Percentiles rank a stretch among this genome's conserved stretches.
phyloP scores from a whole-genome alignment of 345 rosid species.

The Hibiscus tridactylites region DNA sequence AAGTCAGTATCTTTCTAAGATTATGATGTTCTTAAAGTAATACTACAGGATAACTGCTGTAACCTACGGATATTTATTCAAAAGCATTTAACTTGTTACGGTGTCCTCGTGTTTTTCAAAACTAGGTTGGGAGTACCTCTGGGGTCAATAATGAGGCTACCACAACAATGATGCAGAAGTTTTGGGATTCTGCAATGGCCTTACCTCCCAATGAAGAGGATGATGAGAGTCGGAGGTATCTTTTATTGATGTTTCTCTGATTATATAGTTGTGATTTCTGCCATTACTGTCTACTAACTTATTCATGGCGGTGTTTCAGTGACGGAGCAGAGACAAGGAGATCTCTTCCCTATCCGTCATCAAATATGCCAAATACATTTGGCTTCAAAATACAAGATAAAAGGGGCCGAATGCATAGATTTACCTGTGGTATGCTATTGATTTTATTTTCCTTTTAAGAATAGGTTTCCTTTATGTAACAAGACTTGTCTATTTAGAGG shows the following conservation, averaged over 20 bases:
- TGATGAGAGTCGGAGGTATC: slow-evolving; percentile 73
- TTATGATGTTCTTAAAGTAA: slow-evolving; percentile 6
- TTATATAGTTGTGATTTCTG: slow-evolving; percentile 9
- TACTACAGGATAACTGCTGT: not conserved
- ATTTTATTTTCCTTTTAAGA: not conserved
- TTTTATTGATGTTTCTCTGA: slow-evolving; percentile 9
- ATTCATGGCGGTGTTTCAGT: slow-evolving; percentile 36
- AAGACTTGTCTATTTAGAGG: too few species aligned
- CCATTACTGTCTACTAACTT: slow-evolving; percentile 9
- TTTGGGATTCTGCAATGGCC: slow-evolving; percentile 98
- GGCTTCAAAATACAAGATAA: slow-evolving; percentile 84
- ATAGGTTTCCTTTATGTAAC: too few species aligned
- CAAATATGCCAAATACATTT: slow-evolving; percentile 36
- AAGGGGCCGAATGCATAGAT: slow-evolving; percentile 86
- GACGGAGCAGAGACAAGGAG: slow-evolving; percentile 69
- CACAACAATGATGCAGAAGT: slow-evolving; percentile 93
- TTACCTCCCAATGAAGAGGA: slow-evolving; percentile 71
- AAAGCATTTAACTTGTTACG: not conserved
- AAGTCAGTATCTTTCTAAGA: slow-evolving; percentile 9
- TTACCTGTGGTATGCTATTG: slow-evolving; percentile 60
- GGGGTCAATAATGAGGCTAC: slow-evolving; percentile 71
- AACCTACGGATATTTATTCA: not conserved
- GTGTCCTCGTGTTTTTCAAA: slow-evolving; percentile 4
- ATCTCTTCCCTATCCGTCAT: slow-evolving; percentile 41
- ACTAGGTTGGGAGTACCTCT: slow-evolving; percentile 69